Conservation (phyloP, 2,329 filamentous ascomycete genomes). For the Chaetomiaceae sp. region DNA sequence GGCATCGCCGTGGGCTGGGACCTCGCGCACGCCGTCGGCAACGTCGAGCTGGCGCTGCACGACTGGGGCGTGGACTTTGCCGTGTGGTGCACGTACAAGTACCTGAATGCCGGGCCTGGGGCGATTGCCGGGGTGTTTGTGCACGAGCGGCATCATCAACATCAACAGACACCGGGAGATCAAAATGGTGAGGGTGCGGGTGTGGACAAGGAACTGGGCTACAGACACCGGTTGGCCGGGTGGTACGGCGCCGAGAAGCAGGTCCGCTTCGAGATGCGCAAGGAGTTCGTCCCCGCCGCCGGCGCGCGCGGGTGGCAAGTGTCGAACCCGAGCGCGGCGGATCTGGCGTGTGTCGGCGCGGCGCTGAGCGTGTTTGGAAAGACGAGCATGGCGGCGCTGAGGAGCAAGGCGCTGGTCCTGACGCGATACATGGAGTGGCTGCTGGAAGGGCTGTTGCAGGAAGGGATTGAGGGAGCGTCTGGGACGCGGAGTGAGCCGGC, state of each 20-base stretch:
- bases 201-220: too few relatives aligned
- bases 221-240: slow-evolving; percentile 65
- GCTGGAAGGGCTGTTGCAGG: slow-evolving; percentile 41
- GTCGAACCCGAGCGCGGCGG: slow-evolving; percentile 76
- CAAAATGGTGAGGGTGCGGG: background rate
- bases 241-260: slow-evolving; percentile 84
- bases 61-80: slow-evolving; percentile 92
- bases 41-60: slow-evolving; percentile 71
- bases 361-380: slow-evolving; percentile 68
- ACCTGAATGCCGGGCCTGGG: slow-evolving; percentile 80
- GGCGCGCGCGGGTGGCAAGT: slow-evolving; percentile 79
- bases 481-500: slow-evolving; percentile 31
- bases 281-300: slow-evolving; percentile 66
- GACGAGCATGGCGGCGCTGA: slow-evolving; percentile 62
- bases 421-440: slow-evolving; percentile 73
- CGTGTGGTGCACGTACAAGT: slow-evolving; percentile 92
- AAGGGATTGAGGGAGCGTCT: slow-evolving; percentile 26
- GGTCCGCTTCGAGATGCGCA: slow-evolving; percentile 77
- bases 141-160: slow-evolving; percentile 68
- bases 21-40: slow-evolving; percentile 78
- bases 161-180: slow-evolving; percentile 24
- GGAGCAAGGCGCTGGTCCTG: slow-evolving; percentile 63
- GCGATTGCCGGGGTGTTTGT: slow-evolving; percentile 76
- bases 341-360: slow-evolving; percentile 67
- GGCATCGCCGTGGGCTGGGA: slow-evolving; percentile 73